These are phyloP conservation scores for Aristolochia californica DNA, from an alignment of 164 flowering plant genomes.

Conservation along the genomic window DNA sequence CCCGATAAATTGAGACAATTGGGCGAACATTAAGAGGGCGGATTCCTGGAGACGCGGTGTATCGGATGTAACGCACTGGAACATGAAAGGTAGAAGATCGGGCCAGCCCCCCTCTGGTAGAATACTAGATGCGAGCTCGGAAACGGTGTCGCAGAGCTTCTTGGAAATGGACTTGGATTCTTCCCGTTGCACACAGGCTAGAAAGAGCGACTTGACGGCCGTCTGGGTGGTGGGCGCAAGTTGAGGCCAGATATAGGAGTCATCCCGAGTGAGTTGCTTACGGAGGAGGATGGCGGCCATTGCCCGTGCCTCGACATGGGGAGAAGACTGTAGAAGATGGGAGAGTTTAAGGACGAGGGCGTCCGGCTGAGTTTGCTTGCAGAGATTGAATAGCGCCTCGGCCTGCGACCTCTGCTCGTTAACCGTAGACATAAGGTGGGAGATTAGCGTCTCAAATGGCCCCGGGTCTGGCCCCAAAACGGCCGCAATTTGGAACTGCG, in stretches of 20 bases:
- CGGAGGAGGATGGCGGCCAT: slow-evolving; percentile 93
- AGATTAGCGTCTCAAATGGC: slow-evolving; percentile 69
- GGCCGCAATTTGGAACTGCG: slow-evolving; percentile 47
- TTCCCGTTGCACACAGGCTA: slow-evolving; percentile 55
- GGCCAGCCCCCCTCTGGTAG: slow-evolving; percentile 85
- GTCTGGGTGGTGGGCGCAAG: slow-evolving; percentile 58
- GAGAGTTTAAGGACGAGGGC: slow-evolving; percentile 67
- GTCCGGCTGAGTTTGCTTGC: slow-evolving; percentile 72
- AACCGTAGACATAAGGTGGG: slow-evolving; percentile 68
- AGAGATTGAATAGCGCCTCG: slow-evolving; percentile 62
- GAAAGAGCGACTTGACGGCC: slow-evolving; percentile 48
- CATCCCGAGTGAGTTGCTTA: slow-evolving; percentile 83
- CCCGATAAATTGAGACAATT: slow-evolving; percentile 73
- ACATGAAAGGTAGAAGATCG: slow-evolving; percentile 87
- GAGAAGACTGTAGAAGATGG: slow-evolving; percentile 57
- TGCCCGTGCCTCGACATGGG: slow-evolving; percentile 67
- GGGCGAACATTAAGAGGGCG: slow-evolving; percentile 79
- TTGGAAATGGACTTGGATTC: slow-evolving; percentile 57
- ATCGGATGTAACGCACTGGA: slow-evolving; percentile 78
- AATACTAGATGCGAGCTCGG: slow-evolving; percentile 81
- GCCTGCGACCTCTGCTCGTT: slow-evolving; percentile 83
- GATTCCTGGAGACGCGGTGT: slow-evolving; percentile 61
- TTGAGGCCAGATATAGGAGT: slow-evolving; percentile 79
- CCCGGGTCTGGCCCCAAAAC: slow-evolving; percentile 66
- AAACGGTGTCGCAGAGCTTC: slow-evolving; percentile 88